Percentiles rank a stretch among this genome's conserved stretches.
Evolutionary conservation across 1,284 basidiomycete species (phyloP).

Genomic region (Ganoderma meredithae): DNA sequence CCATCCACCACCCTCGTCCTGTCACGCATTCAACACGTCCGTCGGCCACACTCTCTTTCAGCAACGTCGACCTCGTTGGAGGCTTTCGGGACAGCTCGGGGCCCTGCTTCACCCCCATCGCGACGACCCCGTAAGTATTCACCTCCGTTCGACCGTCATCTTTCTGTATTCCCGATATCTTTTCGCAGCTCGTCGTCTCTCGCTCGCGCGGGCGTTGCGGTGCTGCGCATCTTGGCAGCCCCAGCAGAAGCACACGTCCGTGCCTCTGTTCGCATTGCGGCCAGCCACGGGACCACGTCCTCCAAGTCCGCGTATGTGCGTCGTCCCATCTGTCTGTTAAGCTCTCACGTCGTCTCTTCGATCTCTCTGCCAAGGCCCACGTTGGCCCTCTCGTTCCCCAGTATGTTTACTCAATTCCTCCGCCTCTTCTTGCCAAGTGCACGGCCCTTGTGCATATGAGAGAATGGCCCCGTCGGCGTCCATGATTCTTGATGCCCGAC

Average conservation of each 20-base stretch:
- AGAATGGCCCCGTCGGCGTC: too few relatives aligned
- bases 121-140: background rate
- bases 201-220: background rate
- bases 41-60: too few relatives aligned
- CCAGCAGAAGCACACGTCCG: background rate
- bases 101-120: background rate
- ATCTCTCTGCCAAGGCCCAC: background rate
- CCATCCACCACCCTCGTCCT: background rate
- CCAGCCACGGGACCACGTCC: background rate
- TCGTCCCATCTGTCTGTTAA: background rate
- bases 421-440: background rate
- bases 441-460: too few relatives aligned
- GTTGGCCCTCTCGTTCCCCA: background rate
- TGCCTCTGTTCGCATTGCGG: slow-evolving; percentile 1
- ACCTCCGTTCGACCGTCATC: background rate
- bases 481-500: too few relatives aligned
- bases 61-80: too few relatives aligned
- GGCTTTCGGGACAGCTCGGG: background rate
- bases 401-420: background rate
- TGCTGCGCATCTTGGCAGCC: background rate
- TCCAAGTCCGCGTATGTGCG: background rate
- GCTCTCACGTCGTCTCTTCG: background rate
- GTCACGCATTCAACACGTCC: background rate
- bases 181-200: background rate
- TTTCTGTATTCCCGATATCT: background rate